A percentile compares a stretch with the other conserved stretches of the same genome.
Conservation (phyloP, 73 alveolate genomes). For the Stentor coeruleus region DNA sequence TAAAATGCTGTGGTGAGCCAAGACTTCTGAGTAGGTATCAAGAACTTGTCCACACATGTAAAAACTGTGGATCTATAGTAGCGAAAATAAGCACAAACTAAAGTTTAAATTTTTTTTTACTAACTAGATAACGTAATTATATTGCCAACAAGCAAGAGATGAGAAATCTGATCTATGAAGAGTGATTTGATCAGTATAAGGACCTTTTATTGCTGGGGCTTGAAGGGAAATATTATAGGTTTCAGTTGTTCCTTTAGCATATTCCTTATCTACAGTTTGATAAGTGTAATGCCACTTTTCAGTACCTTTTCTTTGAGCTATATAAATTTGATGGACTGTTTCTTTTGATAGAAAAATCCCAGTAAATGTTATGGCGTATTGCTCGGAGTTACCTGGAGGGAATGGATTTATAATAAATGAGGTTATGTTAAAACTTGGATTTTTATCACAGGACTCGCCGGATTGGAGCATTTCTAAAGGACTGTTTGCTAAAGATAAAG, state of each 20-base stretch:
- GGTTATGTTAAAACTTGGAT: no score
- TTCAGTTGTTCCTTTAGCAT: neutral
- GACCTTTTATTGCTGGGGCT: neutral
- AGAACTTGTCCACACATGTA: conserved; percentile 21
- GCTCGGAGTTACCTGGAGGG: neutral
- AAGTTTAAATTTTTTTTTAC: no score
- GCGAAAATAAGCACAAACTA: conserved; percentile 12
- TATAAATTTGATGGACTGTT: neutral
- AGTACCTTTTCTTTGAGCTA: neutral
- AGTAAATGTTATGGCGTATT: neutral
- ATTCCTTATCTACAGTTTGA: neutral
- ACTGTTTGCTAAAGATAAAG: no score
- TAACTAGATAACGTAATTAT: neutral
- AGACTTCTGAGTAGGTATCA: neutral
- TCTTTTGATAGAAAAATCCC: neutral
- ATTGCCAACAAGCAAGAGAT: neutral
- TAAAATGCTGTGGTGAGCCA: neutral
- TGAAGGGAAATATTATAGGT: neutral
- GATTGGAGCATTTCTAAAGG: no score
- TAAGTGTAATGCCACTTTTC: neutral
- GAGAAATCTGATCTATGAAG: neutral
- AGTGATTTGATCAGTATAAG: neutral
- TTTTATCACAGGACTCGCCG: neutral
- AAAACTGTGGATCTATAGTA: neutral
- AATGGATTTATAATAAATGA: neutral